These are phyloP conservation scores for Podila epigama DNA, from an alignment of 192 early-diverging fungal genomes.

Conservation along the genomic window DNA sequence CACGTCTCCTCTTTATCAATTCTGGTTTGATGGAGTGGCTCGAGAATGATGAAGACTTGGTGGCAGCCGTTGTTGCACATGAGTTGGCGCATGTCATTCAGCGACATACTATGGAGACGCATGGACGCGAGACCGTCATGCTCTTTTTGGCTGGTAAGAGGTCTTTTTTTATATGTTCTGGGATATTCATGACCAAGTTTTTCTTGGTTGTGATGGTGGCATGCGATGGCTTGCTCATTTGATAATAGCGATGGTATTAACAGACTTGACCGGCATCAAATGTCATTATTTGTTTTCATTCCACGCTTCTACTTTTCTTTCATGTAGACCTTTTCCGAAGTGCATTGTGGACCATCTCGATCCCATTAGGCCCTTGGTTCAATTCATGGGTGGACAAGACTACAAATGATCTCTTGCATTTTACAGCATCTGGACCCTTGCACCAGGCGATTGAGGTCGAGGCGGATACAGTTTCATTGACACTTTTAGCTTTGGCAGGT, in stretches of 20 bases:
- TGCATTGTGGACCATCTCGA: conserved; percentile 39
- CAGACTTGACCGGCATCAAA: too few relatives aligned
- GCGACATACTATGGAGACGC: conserved; percentile 61
- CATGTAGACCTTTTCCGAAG: conserved; percentile 30
- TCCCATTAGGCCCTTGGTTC: conserved; percentile 41
- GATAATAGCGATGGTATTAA: too few relatives aligned
- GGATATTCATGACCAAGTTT: background rate
- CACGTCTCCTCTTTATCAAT: conserved; percentile 38
- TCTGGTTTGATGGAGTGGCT: conserved; percentile 47
- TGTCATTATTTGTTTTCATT: too few relatives aligned
- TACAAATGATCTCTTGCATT: conserved; percentile 28
- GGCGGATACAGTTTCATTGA: conserved; percentile 58
- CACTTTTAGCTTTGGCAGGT: conserved; percentile 62
- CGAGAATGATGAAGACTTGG: conserved; percentile 52
- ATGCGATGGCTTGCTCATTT: too few relatives aligned
- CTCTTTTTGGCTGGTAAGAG: conserved; percentile 55
- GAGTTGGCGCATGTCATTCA: conserved; percentile 66
- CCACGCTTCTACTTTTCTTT: background rate
- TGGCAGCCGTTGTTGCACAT: conserved; percentile 61
- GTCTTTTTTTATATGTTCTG: background rate
- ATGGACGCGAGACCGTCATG: conserved; percentile 59
- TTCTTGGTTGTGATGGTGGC: background rate
- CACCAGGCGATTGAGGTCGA: conserved; percentile 55
- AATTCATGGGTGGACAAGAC: conserved; percentile 35
- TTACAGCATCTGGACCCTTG: conserved; percentile 29